Evolutionary conservation across 1,139 yeast species (phyloP), one percentile per base, ranked within the genome.

Genomic region (Blastobotrys malaysiensis): DNA sequence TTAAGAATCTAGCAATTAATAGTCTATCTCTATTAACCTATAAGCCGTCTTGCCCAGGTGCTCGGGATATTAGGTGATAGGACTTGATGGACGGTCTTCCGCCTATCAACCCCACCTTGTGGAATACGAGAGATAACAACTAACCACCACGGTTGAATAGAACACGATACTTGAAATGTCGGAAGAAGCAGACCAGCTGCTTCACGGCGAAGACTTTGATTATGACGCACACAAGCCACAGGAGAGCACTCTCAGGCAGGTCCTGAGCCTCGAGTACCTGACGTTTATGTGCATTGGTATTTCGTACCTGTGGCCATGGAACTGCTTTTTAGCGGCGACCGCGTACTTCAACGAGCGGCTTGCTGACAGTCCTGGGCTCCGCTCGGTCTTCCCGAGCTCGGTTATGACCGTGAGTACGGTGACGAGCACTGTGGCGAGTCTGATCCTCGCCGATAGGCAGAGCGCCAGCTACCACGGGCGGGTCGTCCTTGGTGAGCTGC

Each of bases 321-420:
- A 93, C 73, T 83, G 95, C 61, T 85, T 90, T 62, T 73, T 93
- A 9, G 84, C 95, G 1, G 97, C 97, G 0, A 80, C 95, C 0
- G 87, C 88, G 3, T 90, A 88, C 69, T 89, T 89, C 66, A 81
- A 82, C 43, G 80, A 79, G 52, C 71, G 93, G 51, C 84, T 91
- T 59, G 73, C 75, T 19, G 77, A 75, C 36, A 71, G 78, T 11
- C 81, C 86, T 0, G 58, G 70, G 0, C 72, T 88, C 58, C 78
- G 84, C 11, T 79, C 78, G 58, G 77, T 80, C 48, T 88, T 88
- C 67, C 80, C 91, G 5, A 84, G 95, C 21, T 82, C 95, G 0
- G 86, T 91, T 86, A 93, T 93, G 98, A 78, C 91, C 1, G 84
- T 86, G 0, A 85, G 95, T 5, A 90, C 97, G 0, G 62, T 88